Percentiles rank a stretch among this genome's conserved stretches.
Evolutionary conservation across 169 alveolate species (phyloP).

Genomic region (Plasmodium adleri): DNA sequence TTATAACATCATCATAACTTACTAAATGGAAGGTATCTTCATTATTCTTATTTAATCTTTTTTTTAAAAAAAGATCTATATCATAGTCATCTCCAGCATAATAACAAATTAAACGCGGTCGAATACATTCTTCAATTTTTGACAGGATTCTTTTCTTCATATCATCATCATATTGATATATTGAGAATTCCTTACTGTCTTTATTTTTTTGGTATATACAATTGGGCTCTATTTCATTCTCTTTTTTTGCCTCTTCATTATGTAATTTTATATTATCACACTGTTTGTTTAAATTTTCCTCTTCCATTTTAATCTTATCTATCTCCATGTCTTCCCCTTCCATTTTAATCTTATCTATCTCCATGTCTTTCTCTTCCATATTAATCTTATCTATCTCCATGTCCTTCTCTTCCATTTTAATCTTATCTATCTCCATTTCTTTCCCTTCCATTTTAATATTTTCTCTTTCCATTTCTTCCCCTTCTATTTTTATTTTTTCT

Average conservation of each 20-base stretch:
- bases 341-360: background rate
- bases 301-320: too few species aligned
- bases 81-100: constrained; percentile 35
- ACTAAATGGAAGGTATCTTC: constrained; percentile 17
- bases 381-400: too few species aligned
- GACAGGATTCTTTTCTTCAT: constrained; percentile 29
- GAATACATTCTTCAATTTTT: constrained; percentile 41
- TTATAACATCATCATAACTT: constrained; percentile 39
- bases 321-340: too few species aligned
- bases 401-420: too few species aligned
- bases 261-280: too few species aligned
- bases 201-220: background rate
- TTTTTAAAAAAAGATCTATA: constrained; percentile 22
- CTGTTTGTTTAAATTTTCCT: too few species aligned
- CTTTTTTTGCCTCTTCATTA: background rate
- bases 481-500: background rate
- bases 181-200: background rate
- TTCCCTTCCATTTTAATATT: too few species aligned
- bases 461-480: background rate
- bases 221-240: background rate
- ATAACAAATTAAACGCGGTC: constrained; percentile 56
- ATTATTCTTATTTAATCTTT: constrained; percentile 1
- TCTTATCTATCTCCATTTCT: too few species aligned
- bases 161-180: constrained; percentile 16
- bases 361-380: background rate